phyloP scores from a whole-genome alignment of 2,329 filamentous ascomycete species.

The Phoma herbarum region DNA sequence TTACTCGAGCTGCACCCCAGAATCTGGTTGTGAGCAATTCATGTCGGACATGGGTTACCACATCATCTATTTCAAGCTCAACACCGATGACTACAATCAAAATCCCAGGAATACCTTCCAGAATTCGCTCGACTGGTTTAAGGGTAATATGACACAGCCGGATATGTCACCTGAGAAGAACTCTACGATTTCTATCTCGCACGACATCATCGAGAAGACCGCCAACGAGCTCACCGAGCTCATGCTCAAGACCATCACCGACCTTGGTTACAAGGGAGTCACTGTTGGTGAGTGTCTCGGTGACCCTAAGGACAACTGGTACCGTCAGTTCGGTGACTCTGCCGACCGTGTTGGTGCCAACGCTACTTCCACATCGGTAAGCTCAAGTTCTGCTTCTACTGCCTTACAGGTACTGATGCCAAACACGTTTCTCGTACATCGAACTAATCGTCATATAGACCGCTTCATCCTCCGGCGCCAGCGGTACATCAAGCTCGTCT shows the following conservation, averaged over 20 bases:
- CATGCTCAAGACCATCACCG: conserved; percentile 49
- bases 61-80: conserved; percentile 66
- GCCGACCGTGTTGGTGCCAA: conserved; percentile 5
- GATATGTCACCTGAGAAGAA: conserved; percentile 21
- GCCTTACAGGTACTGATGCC: background rate
- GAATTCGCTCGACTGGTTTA: conserved; percentile 23
- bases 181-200: conserved; percentile 60
- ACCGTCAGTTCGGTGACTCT: conserved; percentile 44
- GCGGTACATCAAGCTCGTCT: background rate
- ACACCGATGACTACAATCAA: conserved; percentile 67
- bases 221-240: conserved; percentile 51
- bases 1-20: conserved; percentile 52
- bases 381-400: background rate
- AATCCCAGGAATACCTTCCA: conserved; percentile 36
- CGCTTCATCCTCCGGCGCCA: background rate
- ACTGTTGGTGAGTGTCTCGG: conserved; percentile 56
- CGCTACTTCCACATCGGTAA: conserved; percentile 3
- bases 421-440: no score
- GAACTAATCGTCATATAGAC: background rate
- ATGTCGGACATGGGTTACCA: conserved; percentile 61
- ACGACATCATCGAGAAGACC: conserved; percentile 56
- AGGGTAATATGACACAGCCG: conserved; percentile 11
- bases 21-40: conserved; percentile 46
- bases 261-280: conserved; percentile 52
- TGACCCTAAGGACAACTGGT: conserved; percentile 56